A percentile compares a stretch with the other conserved stretches of the same genome.
These are phyloP conservation scores for Pleurotus citrinopileatus DNA, from an alignment of 768 basidiomycete genomes.

Conservation along the genomic window DNA sequence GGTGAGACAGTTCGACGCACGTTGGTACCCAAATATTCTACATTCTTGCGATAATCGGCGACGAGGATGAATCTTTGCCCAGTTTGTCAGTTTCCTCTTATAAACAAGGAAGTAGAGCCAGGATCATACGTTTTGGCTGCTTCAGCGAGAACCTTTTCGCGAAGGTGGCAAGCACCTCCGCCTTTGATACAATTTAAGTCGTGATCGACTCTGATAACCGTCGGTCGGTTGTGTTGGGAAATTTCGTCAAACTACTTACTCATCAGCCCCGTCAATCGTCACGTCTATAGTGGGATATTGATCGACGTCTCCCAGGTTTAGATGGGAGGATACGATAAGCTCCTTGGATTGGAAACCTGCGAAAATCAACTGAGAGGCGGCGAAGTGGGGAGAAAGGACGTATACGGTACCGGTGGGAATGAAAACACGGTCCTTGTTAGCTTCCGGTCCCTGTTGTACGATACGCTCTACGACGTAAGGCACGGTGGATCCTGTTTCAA, in stretches of 20 bases:
- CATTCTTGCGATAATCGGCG: slow-evolving; percentile 96
- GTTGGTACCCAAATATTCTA: slow-evolving; percentile 72
- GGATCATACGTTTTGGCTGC: slow-evolving; percentile 76
- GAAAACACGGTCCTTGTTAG: slow-evolving; percentile 82
- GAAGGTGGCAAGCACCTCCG: slow-evolving; percentile 93
- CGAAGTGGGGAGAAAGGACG: background rate
- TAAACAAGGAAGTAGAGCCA: slow-evolving; percentile 3
- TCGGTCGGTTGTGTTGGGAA: background rate
- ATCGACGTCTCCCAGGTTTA: slow-evolving; percentile 85
- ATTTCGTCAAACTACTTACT: slow-evolving; percentile 48
- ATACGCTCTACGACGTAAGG: slow-evolving; percentile 97
- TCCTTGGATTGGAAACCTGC: slow-evolving; percentile 93
- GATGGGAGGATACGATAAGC: slow-evolving; percentile 78
- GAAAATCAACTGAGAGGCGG: slow-evolving; percentile 5
- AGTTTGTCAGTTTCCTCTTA: background rate
- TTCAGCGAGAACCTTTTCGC: slow-evolving; percentile 97
- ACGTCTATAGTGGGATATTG: slow-evolving; percentile 89
- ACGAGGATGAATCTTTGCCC: slow-evolving; percentile 75
- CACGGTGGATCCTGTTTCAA: slow-evolving; percentile 87
- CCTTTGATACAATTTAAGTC: slow-evolving; percentile 94
- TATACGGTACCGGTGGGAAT: slow-evolving; percentile 75
- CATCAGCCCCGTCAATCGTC: slow-evolving; percentile 97
- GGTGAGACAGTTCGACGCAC: slow-evolving; percentile 44
- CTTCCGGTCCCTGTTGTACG: slow-evolving; percentile 70
- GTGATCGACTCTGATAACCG: slow-evolving; percentile 66